Evolutionary conservation across 495 filamentous ascomycete genomes (phyloP).

Genomic region (Aspergillus cristatus): DNA sequence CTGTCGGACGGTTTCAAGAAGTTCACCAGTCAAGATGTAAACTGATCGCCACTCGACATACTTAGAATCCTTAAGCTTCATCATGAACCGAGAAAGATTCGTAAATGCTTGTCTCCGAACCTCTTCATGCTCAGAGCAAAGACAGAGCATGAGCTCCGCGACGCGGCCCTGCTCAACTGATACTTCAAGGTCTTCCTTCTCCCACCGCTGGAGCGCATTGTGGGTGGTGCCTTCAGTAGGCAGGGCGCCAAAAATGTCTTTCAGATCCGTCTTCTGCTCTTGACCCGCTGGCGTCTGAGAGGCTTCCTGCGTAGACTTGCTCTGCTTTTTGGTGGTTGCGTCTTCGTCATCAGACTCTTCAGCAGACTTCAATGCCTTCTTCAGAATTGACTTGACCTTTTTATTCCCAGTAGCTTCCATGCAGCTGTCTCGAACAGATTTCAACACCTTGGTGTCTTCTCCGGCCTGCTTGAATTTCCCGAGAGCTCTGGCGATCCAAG

Average conservation of each 20-base stretch:
- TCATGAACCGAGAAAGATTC: constrained; percentile 54
- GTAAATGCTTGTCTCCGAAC: constrained; percentile 69
- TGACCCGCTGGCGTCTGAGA: constrained; percentile 4
- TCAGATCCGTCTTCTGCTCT: constrained; percentile 18
- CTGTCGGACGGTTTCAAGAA: constrained; percentile 59
- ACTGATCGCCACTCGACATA: constrained; percentile 69
- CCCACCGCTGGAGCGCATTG: constrained; percentile 50
- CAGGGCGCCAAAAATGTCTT: constrained; percentile 33
- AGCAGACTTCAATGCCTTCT: constrained; percentile 30
- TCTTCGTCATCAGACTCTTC: constrained; percentile 12
- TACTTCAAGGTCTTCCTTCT: constrained; percentile 60
- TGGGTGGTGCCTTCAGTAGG: constrained; percentile 33
- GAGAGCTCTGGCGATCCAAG: constrained; percentile 46
- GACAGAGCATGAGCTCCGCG: constrained; percentile 57
- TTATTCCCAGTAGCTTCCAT: constrained; percentile 27
- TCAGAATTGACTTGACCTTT: constrained; percentile 28
- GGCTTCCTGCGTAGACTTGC: constrained; percentile 8
- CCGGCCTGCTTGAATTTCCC: constrained; percentile 35
- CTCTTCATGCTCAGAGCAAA: constrained; percentile 63
- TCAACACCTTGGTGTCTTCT: constrained; percentile 32
- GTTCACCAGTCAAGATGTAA: constrained; percentile 65
- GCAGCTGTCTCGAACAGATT: constrained; percentile 31
- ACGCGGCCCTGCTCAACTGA: constrained; percentile 65
- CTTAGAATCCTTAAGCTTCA: constrained; percentile 57
- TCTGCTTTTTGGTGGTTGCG: constrained; percentile 8